Conservation (phyloP, 306 rosid genomes). For the Benincasa hispida region DNA sequence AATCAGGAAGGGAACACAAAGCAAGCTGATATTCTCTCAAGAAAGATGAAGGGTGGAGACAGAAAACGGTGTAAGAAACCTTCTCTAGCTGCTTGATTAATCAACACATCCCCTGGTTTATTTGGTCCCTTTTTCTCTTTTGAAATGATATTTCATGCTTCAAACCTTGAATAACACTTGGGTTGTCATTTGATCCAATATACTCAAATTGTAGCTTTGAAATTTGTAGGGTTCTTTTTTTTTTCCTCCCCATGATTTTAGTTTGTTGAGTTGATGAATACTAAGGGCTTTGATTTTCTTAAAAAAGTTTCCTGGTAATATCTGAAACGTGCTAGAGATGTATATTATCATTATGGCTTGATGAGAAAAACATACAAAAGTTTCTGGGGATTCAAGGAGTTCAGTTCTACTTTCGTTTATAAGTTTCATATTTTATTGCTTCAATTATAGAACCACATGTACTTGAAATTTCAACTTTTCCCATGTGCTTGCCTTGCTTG, state of each 20-base stretch:
- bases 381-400: not conserved
- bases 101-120: not conserved
- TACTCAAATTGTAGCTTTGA: not conserved
- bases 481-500: not conserved
- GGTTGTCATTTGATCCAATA: not conserved
- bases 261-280: not conserved
- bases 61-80: constrained; percentile 40
- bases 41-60: constrained; percentile 52
- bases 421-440: not conserved
- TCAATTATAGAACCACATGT: not conserved
- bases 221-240: not conserved
- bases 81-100: constrained; percentile 23
- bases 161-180: not conserved
- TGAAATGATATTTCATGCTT: not conserved
- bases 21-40: constrained; percentile 79
- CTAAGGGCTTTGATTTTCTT: not conserved
- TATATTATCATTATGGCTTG: not conserved
- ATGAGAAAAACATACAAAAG: not conserved
- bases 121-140: not conserved
- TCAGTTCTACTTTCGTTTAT: not conserved
- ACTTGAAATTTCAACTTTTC: not conserved
- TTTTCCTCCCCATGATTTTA: not conserved
- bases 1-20: constrained; percentile 83
- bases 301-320: not conserved
- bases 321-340: not conserved